Conservation (phyloP, 495 filamentous ascomycete species). For the Lindgomyces ingoldianus region DNA sequence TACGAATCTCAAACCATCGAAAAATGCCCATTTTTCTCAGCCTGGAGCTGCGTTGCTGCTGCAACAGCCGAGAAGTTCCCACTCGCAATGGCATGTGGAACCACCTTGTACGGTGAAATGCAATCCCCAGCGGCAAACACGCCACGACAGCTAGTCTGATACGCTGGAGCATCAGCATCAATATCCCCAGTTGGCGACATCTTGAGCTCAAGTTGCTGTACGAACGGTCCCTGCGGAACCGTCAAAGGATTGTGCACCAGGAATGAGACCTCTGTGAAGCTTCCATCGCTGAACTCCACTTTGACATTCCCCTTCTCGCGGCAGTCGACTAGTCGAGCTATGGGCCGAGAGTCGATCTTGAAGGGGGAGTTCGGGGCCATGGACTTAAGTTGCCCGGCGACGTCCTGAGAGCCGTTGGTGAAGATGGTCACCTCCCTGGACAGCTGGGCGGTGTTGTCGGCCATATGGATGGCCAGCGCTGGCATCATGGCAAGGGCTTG, state of each 20-base stretch:
- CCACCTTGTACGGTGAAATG: constrained; percentile 12
- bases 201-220: constrained; percentile 19
- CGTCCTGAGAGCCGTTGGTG: constrained; percentile 21
- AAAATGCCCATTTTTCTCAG: constrained; percentile 15
- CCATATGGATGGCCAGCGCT: background rate
- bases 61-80: constrained; percentile 18
- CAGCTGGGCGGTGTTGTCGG: background rate
- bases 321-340: constrained; percentile 17
- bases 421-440: constrained; percentile 21
- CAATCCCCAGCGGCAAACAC: constrained; percentile 35
- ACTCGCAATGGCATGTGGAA: constrained; percentile 11
- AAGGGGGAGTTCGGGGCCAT: background rate
- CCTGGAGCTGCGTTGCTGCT: constrained; percentile 18
- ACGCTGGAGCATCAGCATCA: constrained; percentile 16
- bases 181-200: constrained; percentile 7
- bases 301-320: constrained; percentile 1
- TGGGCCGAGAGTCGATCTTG: constrained; percentile 8
- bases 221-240: constrained; percentile 1
- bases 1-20: constrained; percentile 16
- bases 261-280: constrained; percentile 5
- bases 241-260: constrained; percentile 21
- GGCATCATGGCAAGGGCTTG: background rate
- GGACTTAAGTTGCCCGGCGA: constrained; percentile 9
- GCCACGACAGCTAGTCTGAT: constrained; percentile 26
- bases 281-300: constrained; percentile 21